Evolutionary conservation across 2,329 filamentous ascomycete genomes (phyloP).

Genomic region (Scopulariopsis brevicaulis): DNA sequence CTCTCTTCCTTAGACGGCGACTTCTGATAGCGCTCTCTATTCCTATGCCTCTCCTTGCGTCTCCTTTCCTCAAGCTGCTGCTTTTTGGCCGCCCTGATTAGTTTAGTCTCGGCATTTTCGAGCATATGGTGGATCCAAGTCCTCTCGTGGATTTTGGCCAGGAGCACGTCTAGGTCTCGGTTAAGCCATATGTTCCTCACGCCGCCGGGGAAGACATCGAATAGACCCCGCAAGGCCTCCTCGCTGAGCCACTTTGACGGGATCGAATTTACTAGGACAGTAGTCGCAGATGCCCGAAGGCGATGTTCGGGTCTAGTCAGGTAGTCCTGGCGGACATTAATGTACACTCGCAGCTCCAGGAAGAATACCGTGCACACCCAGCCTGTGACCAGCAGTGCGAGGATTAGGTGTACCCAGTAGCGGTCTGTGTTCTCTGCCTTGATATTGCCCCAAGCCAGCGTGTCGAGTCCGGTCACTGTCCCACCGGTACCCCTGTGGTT

Average conservation of each 20-base stretch:
- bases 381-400: too few relatives aligned
- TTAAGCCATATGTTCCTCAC: conserved; percentile 97
- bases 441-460: too few relatives aligned
- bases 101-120: conserved; percentile 72
- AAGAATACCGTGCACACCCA: too few relatives aligned
- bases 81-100: conserved; percentile 72
- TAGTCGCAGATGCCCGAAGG: conserved; percentile 89
- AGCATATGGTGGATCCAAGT: conserved; percentile 60
- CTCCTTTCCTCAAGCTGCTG: conserved; percentile 59
- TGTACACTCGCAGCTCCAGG: too few relatives aligned
- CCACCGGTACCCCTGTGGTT: too few relatives aligned
- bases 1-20: conserved; percentile 39
- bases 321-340: conserved; percentile 88
- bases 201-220: conserved; percentile 92
- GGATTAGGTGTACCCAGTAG: too few relatives aligned
- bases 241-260: conserved; percentile 82
- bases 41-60: conserved; percentile 52
- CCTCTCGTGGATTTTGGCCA: conserved; percentile 72
- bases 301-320: conserved; percentile 91
- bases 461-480: too few relatives aligned
- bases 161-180: conserved; percentile 70
- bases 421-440: too few relatives aligned
- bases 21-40: conserved; percentile 37
- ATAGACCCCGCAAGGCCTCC: conserved; percentile 70
- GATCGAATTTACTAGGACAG: conserved; percentile 84